Conservation (phyloP, 345 rosid species). For the Lepidium sativum region DNA sequence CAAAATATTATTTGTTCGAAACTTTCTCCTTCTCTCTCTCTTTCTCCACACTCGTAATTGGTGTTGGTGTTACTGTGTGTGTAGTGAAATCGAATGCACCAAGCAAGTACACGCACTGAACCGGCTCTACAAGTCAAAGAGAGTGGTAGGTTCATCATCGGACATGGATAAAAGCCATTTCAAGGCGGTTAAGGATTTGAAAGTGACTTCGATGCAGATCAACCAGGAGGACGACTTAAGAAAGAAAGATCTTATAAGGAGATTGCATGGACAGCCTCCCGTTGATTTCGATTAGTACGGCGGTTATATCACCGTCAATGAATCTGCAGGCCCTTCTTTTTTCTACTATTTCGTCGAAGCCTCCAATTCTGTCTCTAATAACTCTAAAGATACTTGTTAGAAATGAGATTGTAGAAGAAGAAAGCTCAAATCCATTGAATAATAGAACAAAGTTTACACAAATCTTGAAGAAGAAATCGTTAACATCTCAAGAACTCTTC, state of each 20-base stretch:
- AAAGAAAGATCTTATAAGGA: constrained; percentile 44
- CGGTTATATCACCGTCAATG: constrained; percentile 56
- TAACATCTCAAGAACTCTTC: too few species aligned
- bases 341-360: constrained; percentile 71
- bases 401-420: too few species aligned
- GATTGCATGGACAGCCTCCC: constrained; percentile 57
- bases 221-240: constrained; percentile 18
- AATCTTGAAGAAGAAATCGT: too few species aligned
- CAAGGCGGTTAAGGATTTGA: constrained; percentile 19
- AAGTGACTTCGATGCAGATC: neutral
- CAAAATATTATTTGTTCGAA: constrained; percentile 11
- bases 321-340: constrained; percentile 49
- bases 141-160: constrained; percentile 14
- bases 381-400: constrained; percentile 25
- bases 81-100: constrained; percentile 11
- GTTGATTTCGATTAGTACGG: constrained; percentile 50
- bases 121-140: constrained; percentile 23
- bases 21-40: neutral
- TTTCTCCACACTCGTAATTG: neutral
- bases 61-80: constrained; percentile 1
- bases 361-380: neutral
- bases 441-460: too few species aligned
- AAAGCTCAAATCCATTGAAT: too few species aligned
- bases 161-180: constrained; percentile 17
- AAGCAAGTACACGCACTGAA: constrained; percentile 26